Base-by-base conservation (phyloP, 140 eudicot genomes). In the Oenanthe javanica region DNA sequence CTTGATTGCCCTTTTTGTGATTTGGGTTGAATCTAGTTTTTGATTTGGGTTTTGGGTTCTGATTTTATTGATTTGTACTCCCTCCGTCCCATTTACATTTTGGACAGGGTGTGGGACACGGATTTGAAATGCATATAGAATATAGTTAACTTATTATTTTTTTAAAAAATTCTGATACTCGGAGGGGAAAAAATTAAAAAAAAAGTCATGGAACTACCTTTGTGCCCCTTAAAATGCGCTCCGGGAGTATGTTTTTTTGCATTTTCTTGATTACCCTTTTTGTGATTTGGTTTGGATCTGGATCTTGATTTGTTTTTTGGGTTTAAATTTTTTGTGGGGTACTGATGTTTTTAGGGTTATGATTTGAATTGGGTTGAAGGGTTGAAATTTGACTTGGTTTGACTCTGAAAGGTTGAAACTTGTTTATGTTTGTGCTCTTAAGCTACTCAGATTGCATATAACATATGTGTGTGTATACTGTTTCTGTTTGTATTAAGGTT, bases 51-150 rank as follows among this genome's bases (percentile, higher is more conserved):
- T 63, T n/a, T 64, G 3, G 36, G 72, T 21, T 2, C 4, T 23
- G 15, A 63, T 63, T 63, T 83, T 95, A 92, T 80, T 92, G 97
- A 89, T 92, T 92, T 87, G 97, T 31, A 31, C 36, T 31, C 36
- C 36, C 36, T 31, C 36, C 36, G 36, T 31, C 36, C 36, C 36
- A 31, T 31, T 31, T 31, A 31, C 1, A 31, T 31, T 31, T n/a
- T n/a, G n/a, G n/a, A n/a, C n/a, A n/a, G n/a, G n/a, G n/a, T n/a
- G n/a, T n/a, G n/a, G n/a, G n/a, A n/a, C n/a, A n/a, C n/a, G n/a
- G n/a, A n/a, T n/a, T n/a, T n/a, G n/a, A n/a, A n/a, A n/a, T n/a
- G n/a, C n/a, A n/a, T n/a, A n/a, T n/a, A n/a, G n/a, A n/a, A n/a
- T n/a, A n/a, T n/a, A n/a, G n/a, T n/a, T n/a, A n/a, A n/a, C n/a